Conservation (phyloP, 306 rosid genomes). For the Cucurbita argyrosperma region DNA sequence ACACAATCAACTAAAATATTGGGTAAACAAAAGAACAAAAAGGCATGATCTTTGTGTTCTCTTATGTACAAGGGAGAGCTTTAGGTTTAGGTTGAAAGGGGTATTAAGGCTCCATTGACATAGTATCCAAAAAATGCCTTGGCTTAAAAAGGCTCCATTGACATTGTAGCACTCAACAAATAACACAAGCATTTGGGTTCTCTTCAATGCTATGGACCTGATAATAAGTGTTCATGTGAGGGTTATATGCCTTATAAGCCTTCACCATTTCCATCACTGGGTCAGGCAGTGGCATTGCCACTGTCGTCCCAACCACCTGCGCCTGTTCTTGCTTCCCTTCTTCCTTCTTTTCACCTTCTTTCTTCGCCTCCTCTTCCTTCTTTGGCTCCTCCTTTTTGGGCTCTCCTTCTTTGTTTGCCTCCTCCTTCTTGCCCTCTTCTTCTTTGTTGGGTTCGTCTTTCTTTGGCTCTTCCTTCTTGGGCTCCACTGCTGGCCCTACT, state of each 20-base stretch:
- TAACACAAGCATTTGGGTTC: constrained; percentile 58
- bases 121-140: not conserved
- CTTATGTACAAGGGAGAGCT: not conserved
- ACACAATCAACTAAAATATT: not conserved
- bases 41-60: not conserved
- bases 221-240: constrained; percentile 28
- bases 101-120: not conserved
- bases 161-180: constrained; percentile 14
- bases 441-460: constrained; percentile 34
- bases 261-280: constrained; percentile 30
- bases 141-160: not conserved
- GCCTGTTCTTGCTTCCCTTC: constrained; percentile 19
- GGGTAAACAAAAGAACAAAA: not conserved
- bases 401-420: constrained; percentile 27
- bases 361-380: constrained; percentile 5
- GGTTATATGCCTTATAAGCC: constrained; percentile 40
- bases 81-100: not conserved
- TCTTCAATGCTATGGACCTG: constrained; percentile 54
- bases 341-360: constrained; percentile 10
- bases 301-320: not conserved
- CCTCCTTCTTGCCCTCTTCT: constrained; percentile 36
- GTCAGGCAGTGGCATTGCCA: constrained; percentile 1
- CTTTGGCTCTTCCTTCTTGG: constrained; percentile 43
- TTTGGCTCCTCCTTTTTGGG: not conserved
- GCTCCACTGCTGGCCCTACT: constrained; percentile 54